Evolutionary conservation across 2,329 filamentous ascomycete species (phyloP).

Genomic region (Phyllosticta citribraziliensis): DNA sequence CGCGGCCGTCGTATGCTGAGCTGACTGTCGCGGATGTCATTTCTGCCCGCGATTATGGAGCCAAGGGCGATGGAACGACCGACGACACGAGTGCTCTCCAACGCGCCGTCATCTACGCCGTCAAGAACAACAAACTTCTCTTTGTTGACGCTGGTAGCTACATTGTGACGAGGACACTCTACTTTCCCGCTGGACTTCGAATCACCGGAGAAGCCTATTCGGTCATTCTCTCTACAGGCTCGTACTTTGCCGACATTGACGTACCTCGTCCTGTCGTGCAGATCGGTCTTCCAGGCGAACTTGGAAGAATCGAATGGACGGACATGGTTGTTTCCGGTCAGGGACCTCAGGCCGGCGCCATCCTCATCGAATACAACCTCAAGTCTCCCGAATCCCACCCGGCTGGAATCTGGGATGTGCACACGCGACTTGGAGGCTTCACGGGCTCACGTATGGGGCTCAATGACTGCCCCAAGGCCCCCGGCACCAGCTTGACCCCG

Average conservation of each 20-base stretch:
- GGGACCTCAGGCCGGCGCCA: conserved; percentile 56
- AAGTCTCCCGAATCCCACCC: conserved; percentile 45
- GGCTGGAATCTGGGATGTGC: conserved; percentile 75
- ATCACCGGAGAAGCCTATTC: conserved; percentile 82
- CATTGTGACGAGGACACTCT: conserved; percentile 43
- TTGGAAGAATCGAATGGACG: conserved; percentile 57
- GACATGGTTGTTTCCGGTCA: conserved; percentile 63
- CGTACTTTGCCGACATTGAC: conserved; percentile 36
- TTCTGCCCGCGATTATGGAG: conserved; percentile 34
- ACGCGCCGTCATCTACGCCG: conserved; percentile 55
- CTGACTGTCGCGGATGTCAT: conserved; percentile 44
- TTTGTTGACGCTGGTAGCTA: conserved; percentile 51
- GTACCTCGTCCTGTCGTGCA: conserved; percentile 56
- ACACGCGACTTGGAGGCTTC: conserved; percentile 73
- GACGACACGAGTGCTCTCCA: conserved; percentile 80
- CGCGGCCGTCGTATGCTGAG: conserved; percentile 39
- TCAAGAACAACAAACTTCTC: conserved; percentile 42
- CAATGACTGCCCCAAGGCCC: conserved; percentile 67
- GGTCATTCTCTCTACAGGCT: conserved; percentile 67
- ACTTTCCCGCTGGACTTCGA: conserved; percentile 58
- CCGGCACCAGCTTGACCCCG: conserved; percentile 44
- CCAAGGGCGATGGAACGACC: conserved; percentile 66
- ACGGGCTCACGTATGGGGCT: conserved; percentile 70
- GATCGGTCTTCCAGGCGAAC: conserved; percentile 55
- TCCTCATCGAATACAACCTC: conserved; percentile 66